A percentile compares a stretch with the other conserved stretches of the same genome.
Evolutionary conservation across 306 rosid genomes (phyloP).

Genomic region (Cucurbita moschata): DNA sequence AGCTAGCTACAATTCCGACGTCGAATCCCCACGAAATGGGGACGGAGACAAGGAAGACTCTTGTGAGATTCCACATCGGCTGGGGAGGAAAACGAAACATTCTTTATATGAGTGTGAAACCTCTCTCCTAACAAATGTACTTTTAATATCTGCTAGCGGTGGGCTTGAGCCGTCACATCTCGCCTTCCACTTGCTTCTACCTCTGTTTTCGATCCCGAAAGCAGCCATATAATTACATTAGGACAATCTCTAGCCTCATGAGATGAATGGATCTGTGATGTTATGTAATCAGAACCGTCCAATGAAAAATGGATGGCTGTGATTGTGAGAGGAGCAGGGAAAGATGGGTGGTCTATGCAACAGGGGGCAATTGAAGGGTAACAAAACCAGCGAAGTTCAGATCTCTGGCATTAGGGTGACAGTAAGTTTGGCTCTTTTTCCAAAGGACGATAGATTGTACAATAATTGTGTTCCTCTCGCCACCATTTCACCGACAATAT

Average conservation of each 20-base stretch:
- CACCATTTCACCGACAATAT: neutral
- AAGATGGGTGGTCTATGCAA: neutral
- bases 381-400: neutral
- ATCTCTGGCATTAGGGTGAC: neutral
- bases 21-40: too few species aligned
- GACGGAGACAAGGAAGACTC: neutral
- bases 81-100: too few species aligned
- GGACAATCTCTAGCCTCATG: neutral
- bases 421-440: neutral
- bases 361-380: neutral
- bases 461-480: slow-evolving; percentile 3
- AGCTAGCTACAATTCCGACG: neutral
- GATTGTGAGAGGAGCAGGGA: slow-evolving; percentile 2
- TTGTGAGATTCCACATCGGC: neutral
- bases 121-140: too few species aligned
- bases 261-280: neutral
- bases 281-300: neutral
- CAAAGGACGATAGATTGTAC: slow-evolving; percentile 3
- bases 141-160: too few species aligned
- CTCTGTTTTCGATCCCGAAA: neutral
- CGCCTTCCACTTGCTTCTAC: neutral
- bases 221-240: neutral
- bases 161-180: too few species aligned
- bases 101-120: too few species aligned
- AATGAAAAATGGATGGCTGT: neutral